A percentile compares a stretch with the other conserved stretches of the same genome.
Conservation (phyloP, 2,329 filamentous ascomycete genomes). For the Pseudofabraea citricarpa region DNA sequence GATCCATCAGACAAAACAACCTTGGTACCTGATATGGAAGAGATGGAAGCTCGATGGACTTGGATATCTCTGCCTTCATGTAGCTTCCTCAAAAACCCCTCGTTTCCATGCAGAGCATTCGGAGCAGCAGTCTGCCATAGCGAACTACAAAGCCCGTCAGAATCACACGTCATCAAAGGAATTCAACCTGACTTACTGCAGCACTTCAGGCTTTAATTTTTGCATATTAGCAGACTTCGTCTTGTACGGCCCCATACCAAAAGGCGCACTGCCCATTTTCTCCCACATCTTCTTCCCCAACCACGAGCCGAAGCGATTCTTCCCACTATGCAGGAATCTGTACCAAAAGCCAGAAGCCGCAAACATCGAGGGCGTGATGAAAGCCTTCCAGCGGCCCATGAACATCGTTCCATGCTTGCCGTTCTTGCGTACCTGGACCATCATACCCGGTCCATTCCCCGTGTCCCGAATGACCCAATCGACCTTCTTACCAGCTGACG, state of each 20-base stretch:
- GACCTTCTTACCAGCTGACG: constrained; percentile 8
- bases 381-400: constrained; percentile 7
- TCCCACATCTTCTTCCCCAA: constrained; percentile 6
- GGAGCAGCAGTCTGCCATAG: constrained; percentile 4
- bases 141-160: not conserved
- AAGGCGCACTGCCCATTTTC: constrained; percentile 3
- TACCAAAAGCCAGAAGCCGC: constrained; percentile 6
- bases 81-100: constrained; percentile 8
- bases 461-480: constrained; percentile 11
- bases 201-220: constrained; percentile 8
- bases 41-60: constrained; percentile 11
- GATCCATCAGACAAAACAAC: constrained; percentile 3
- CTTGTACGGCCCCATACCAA: constrained; percentile 9
- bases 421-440: constrained; percentile 5
- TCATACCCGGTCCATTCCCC: constrained; percentile 11
- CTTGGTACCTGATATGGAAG: constrained; percentile 5
- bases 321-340: constrained; percentile 10
- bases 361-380: constrained; percentile 9
- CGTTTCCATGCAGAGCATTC: constrained; percentile 8
- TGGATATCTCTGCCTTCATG: constrained; percentile 7
- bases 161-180: constrained; percentile 1
- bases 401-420: constrained; percentile 5
- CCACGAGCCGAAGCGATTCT: constrained; percentile 9
- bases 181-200: constrained; percentile 2
- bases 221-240: constrained; percentile 7